Conservation (phyloP, 1,139 yeast genomes). For the Maudiozyma humilis region DNA sequence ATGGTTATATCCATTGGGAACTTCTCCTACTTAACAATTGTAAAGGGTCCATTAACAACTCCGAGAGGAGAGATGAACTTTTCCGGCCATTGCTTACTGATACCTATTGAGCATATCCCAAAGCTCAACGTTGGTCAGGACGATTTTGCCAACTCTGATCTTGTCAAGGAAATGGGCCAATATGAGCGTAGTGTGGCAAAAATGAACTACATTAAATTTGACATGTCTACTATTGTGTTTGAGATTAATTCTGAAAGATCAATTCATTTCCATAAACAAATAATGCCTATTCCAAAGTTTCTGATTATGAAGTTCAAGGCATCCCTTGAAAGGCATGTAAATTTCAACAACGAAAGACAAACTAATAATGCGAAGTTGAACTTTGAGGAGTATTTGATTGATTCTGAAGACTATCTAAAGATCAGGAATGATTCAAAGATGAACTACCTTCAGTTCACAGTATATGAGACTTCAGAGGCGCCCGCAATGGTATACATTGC, state of each 20-base stretch:
- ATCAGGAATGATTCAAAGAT: slow-evolving; percentile 34
- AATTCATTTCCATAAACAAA: slow-evolving; percentile 60
- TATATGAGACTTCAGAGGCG: slow-evolving; percentile 30
- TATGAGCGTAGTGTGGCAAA: slow-evolving; percentile 41
- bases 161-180: slow-evolving; percentile 36
- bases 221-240: slow-evolving; percentile 46
- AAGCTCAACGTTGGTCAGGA: slow-evolving; percentile 25
- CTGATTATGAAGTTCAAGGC: slow-evolving; percentile 34
- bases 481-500: slow-evolving; percentile 30
- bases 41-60: slow-evolving; percentile 76
- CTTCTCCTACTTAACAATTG: slow-evolving; percentile 61
- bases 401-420: slow-evolving; percentile 22
- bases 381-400: slow-evolving; percentile 32
- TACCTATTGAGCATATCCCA: slow-evolving; percentile 74
- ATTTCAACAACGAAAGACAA: slow-evolving; percentile 44
- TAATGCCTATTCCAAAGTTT: slow-evolving; percentile 48
- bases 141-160: slow-evolving; percentile 27
- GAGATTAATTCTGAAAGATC: slow-evolving; percentile 51
- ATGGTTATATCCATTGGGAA: slow-evolving; percentile 72
- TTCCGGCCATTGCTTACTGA: slow-evolving; percentile 75
- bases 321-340: slow-evolving; percentile 37
- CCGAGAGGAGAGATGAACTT: slow-evolving; percentile 41
- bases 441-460: slow-evolving; percentile 34
- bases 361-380: slow-evolving; percentile 38
- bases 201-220: slow-evolving; percentile 39